Conservation (phyloP, 2,329 filamentous ascomycete species). For the Chaetomium sp. region DNA sequence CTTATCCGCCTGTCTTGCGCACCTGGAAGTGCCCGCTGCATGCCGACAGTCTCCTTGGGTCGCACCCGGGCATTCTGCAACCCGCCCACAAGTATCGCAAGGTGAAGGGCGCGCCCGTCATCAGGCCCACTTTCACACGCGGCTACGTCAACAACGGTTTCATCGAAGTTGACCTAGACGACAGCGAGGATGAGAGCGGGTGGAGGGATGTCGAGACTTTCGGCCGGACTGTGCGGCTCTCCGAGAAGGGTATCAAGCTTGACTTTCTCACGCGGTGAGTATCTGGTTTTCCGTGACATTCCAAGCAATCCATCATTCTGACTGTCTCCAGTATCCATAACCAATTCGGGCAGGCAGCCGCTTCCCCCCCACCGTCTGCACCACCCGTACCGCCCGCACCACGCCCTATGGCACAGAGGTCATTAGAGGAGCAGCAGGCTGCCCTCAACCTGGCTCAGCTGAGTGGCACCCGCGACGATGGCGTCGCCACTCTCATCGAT, state of each 20-base stretch:
- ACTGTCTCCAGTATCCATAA: constrained; percentile 37
- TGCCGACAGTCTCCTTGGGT: constrained; percentile 70
- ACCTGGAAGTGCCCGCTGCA: constrained; percentile 92
- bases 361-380: neutral
- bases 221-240: constrained; percentile 66
- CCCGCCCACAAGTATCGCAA: constrained; percentile 64
- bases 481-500: constrained; percentile 57
- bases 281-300: neutral
- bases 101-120: constrained; percentile 56
- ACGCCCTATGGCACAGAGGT: constrained; percentile 41
- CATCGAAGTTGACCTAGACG: constrained; percentile 68
- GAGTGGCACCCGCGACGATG: constrained; percentile 46
- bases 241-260: constrained; percentile 65
- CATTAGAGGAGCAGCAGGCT: constrained; percentile 65
- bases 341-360: constrained; percentile 34
- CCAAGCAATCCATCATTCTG: neutral
- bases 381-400: neutral
- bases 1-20: constrained; percentile 73
- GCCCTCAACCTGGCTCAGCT: constrained; percentile 66
- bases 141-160: constrained; percentile 71
- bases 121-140: constrained; percentile 59
- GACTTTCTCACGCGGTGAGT: constrained; percentile 71
- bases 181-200: constrained; percentile 55
- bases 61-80: constrained; percentile 57
- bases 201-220: constrained; percentile 63